Conservation (phyloP, 2,329 filamentous ascomycete species). For the Penicillium sp. region DNA sequence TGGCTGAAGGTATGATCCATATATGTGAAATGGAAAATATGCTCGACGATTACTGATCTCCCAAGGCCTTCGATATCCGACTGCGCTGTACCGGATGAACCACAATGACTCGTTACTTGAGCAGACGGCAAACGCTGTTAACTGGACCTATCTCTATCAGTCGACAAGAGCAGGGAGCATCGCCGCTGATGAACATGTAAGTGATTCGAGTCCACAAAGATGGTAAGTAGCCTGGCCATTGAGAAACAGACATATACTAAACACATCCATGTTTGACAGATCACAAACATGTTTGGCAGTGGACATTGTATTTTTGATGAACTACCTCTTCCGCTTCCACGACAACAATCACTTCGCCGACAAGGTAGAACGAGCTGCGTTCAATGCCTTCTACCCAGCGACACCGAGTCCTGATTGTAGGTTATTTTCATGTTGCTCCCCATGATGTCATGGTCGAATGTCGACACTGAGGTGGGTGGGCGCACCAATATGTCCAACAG, state of each 20-base stretch:
- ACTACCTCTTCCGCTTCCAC: slow-evolving; percentile 53
- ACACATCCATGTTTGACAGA: slow-evolving; percentile 39
- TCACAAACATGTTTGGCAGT: slow-evolving; percentile 56
- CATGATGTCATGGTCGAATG: background rate
- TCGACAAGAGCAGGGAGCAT: background rate
- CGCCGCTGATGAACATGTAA: background rate
- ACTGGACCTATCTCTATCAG: background rate
- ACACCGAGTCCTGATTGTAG: slow-evolving; percentile 51
- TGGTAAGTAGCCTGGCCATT: background rate
- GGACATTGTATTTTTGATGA: slow-evolving; percentile 55
- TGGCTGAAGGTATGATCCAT: slow-evolving; percentile 37
- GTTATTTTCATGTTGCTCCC: background rate
- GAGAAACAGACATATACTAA: background rate
- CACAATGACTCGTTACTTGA: slow-evolving; percentile 42
- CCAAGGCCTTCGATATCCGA: slow-evolving; percentile 47
- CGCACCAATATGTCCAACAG: slow-evolving; percentile 57
- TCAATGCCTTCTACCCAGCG: slow-evolving; percentile 58
- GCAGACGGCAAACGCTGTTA: background rate
- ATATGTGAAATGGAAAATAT: background rate
- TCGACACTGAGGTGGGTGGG: slow-evolving; percentile 44
- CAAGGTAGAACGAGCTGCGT: slow-evolving; percentile 54
- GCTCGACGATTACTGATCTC: background rate
- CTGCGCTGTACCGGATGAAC: slow-evolving; percentile 49
- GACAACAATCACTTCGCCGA: slow-evolving; percentile 54
- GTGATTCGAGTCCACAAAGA: background rate